phyloP scores from a whole-genome alignment of 768 basidiomycete genomes.

The Galerina sulciceps region DNA sequence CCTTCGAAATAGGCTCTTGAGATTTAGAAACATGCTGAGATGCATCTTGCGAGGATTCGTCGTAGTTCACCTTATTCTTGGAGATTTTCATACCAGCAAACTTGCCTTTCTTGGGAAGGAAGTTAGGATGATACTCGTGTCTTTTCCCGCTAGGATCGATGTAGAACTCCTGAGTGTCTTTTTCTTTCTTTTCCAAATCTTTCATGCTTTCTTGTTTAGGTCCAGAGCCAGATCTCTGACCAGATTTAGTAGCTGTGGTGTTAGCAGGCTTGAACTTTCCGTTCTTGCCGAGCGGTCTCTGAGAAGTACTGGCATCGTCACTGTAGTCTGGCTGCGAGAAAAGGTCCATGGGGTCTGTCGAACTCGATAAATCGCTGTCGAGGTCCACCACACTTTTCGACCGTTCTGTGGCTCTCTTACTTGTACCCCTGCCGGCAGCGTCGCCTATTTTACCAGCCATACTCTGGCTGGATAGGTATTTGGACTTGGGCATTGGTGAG shows the following conservation, averaged over 20 bases:
- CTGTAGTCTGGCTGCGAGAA: slow-evolving; percentile 15
- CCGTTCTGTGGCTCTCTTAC: not conserved
- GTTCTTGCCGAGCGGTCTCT: not conserved
- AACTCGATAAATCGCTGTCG: not conserved
- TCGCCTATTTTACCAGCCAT: not conserved
- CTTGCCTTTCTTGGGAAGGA: slow-evolving; percentile 5
- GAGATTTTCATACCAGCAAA: slow-evolving; percentile 33
- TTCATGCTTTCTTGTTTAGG: not conserved
- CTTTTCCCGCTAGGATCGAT: slow-evolving; percentile 16
- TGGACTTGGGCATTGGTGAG: not conserved
- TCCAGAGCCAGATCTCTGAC: not conserved
- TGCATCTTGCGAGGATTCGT: not conserved
- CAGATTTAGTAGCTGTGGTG: not conserved
- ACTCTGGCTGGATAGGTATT: not conserved
- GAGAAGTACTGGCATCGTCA: slow-evolving; percentile 9
- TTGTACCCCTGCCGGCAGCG: not conserved
- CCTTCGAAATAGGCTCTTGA: slow-evolving; percentile 8
- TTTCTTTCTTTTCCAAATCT: slow-evolving; percentile 5
- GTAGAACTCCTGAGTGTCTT: not conserved
- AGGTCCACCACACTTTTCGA: not conserved
- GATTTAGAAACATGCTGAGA: slow-evolving; percentile 5
- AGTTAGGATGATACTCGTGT: slow-evolving; percentile 16
- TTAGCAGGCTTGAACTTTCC: not conserved
- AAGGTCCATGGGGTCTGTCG: slow-evolving; percentile 16
- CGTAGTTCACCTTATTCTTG: slow-evolving; percentile 32